These are phyloP conservation scores for Neoscytalidium dimidiatum DNA, from an alignment of 2,329 filamentous ascomycete species.

Conservation along the genomic window DNA sequence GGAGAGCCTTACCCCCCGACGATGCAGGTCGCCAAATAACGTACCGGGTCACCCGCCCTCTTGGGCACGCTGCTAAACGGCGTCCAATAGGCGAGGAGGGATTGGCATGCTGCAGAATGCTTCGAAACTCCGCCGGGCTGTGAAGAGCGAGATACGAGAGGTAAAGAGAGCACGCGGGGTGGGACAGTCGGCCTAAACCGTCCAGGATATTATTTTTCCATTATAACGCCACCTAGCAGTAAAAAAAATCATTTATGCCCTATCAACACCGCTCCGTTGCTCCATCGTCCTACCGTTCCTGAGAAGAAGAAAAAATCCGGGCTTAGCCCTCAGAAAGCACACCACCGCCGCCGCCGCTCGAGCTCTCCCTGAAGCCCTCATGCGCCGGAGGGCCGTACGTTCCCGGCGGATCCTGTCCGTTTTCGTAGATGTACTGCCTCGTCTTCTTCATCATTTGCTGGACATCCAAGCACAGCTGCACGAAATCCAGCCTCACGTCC, in stretches of 20 bases:
- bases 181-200: too few species aligned
- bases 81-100: not conserved
- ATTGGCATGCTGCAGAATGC: not conserved
- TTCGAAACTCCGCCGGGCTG: not conserved
- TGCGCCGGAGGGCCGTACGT: constrained; percentile 55
- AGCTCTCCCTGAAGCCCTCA: constrained; percentile 19
- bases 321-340: constrained; percentile 24
- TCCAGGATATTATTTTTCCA: too few species aligned
- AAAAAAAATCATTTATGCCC: not conserved
- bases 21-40: not conserved
- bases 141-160: too few species aligned
- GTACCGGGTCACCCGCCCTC: not conserved
- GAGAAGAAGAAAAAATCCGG: not conserved
- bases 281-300: not conserved
- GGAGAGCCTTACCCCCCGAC: not conserved
- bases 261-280: not conserved
- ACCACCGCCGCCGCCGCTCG: constrained; percentile 11
- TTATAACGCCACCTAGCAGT: too few species aligned
- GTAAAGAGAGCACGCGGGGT: not conserved
- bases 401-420: constrained; percentile 57
- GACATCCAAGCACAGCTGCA: constrained; percentile 52
- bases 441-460: constrained; percentile 51
- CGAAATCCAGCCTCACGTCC: constrained; percentile 47
- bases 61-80: not conserved
- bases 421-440: constrained; percentile 53